These are phyloP conservation scores for Trifolium pratense DNA, from an alignment of 306 rosid species.

Conservation along the genomic window DNA sequence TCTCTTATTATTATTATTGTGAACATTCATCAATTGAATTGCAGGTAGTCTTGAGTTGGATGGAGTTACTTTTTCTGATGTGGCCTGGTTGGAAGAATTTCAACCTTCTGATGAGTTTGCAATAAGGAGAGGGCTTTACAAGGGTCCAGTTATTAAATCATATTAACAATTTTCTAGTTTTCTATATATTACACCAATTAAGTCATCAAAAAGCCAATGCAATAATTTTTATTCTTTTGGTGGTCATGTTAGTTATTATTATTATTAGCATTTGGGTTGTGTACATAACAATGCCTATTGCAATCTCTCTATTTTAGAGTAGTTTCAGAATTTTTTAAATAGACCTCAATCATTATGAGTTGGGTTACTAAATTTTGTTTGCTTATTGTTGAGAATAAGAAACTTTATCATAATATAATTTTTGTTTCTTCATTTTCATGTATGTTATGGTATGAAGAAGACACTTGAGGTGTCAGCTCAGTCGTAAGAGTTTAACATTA, in stretches of 20 bases:
- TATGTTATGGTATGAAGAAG: not conserved
- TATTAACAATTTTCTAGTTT: conserved; percentile 47
- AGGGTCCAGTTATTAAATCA: conserved; percentile 88
- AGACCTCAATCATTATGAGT: conserved; percentile 36
- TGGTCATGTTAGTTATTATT: conserved; percentile 42
- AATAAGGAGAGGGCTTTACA: conserved; percentile 88
- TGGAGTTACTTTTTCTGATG: conserved; percentile 60
- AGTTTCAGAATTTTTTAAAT: conserved; percentile 41
- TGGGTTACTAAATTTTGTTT: conserved; percentile 44
- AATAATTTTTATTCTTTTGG: conserved; percentile 56
- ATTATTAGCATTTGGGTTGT: conserved; percentile 68
- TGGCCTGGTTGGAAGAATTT: conserved; percentile 87
- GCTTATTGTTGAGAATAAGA: conserved; percentile 41
- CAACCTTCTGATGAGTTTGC: conserved; percentile 88
- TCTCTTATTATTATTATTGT: not conserved
- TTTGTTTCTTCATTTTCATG: conserved; percentile 9
- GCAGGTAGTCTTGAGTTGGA: conserved; percentile 58
- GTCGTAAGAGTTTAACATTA: too few relatives aligned
- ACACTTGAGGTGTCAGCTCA: too few relatives aligned
- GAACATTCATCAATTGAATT: conserved; percentile 25
- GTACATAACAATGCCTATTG: conserved; percentile 58
- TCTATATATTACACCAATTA: not conserved
- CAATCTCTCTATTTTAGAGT: conserved; percentile 47
- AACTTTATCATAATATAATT: not conserved
- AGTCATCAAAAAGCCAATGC: conserved; percentile 53